Conservation (phyloP, 305 asterid species). For the Solanum hybrid region DNA sequence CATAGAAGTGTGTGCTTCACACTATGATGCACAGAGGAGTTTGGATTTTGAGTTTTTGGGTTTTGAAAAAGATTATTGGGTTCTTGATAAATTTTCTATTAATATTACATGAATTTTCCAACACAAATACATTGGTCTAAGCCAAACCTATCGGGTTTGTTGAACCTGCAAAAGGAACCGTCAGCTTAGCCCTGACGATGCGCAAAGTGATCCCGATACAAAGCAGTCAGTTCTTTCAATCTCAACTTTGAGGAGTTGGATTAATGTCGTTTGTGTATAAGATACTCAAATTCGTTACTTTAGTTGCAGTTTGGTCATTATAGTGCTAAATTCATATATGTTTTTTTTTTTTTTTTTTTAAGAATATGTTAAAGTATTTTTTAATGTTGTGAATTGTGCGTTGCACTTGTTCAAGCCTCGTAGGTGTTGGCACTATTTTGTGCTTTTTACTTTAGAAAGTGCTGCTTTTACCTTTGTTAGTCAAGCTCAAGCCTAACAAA, state of each 20-base stretch:
- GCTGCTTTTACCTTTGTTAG: neutral
- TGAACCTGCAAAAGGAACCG: neutral
- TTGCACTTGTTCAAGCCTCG: neutral
- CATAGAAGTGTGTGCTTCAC: neutral
- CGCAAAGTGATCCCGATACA: neutral
- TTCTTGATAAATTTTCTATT: neutral
- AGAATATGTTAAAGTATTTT: neutral
- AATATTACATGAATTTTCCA: neutral
- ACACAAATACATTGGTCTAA: neutral
- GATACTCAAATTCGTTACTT: neutral
- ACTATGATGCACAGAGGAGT: neutral
- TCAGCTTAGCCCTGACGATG: neutral
- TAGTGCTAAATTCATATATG: neutral
- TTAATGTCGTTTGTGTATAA: neutral
- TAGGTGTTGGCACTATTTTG: neutral
- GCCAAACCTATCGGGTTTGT: neutral
- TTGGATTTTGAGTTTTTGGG: neutral
- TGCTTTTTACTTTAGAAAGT: neutral
- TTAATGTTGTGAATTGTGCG: neutral
- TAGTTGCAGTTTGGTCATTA: neutral
- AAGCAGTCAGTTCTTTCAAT: neutral
- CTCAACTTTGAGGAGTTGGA: neutral
- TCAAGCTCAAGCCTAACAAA: neutral
- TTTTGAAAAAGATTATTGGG: neutral
- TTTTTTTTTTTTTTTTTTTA: no score